phyloP scores from a whole-genome alignment of 2,329 filamentous ascomycete species.

The Pseudofabraea citricarpa region DNA sequence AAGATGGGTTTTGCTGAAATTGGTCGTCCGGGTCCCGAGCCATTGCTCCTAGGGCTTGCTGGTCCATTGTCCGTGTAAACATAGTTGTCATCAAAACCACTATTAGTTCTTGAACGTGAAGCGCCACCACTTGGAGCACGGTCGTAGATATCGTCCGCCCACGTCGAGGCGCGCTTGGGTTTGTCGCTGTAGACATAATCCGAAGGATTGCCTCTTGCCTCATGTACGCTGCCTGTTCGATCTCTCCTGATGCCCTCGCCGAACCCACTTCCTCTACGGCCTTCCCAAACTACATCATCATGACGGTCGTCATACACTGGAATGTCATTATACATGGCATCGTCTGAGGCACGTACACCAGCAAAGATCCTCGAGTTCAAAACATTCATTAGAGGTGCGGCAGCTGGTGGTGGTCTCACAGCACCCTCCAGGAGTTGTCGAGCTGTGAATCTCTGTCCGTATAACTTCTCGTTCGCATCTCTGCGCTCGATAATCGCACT shows the following conservation, averaged over 20 bases:
- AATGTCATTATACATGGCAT: conserved; percentile 86
- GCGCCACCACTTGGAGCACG: conserved; percentile 36
- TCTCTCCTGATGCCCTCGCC: conserved; percentile 59
- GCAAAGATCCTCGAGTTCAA: conserved; percentile 82
- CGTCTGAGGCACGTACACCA: conserved; percentile 50
- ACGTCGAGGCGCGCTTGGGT: conserved; percentile 62
- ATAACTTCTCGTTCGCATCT: conserved; percentile 96
- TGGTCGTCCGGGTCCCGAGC: conserved; percentile 65
- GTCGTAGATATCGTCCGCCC: conserved; percentile 74
- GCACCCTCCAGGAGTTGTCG: conserved; percentile 74
- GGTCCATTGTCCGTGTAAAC: conserved; percentile 46
- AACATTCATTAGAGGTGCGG: conserved; percentile 78
- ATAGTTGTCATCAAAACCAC: conserved; percentile 44
- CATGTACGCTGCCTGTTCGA: conserved; percentile 35
- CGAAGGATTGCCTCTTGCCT: conserved; percentile 38
- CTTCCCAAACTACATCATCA: conserved; percentile 82
- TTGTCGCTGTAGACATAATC: conserved; percentile 48
- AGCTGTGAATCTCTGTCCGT: conserved; percentile 77
- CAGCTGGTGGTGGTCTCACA: conserved; percentile 73
- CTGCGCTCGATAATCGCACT: conserved; percentile 89
- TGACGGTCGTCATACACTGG: conserved; percentile 82
- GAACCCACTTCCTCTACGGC: conserved; percentile 63
- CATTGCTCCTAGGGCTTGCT: conserved; percentile 32
- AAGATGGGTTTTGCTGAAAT: conserved; percentile 89
- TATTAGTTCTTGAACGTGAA: conserved; percentile 19